Percentiles rank a stretch among this genome's conserved stretches.
These are phyloP conservation scores for Coprinopsis cinerea DNA, from an alignment of 768 basidiomycete genomes.

Conservation along the genomic window DNA sequence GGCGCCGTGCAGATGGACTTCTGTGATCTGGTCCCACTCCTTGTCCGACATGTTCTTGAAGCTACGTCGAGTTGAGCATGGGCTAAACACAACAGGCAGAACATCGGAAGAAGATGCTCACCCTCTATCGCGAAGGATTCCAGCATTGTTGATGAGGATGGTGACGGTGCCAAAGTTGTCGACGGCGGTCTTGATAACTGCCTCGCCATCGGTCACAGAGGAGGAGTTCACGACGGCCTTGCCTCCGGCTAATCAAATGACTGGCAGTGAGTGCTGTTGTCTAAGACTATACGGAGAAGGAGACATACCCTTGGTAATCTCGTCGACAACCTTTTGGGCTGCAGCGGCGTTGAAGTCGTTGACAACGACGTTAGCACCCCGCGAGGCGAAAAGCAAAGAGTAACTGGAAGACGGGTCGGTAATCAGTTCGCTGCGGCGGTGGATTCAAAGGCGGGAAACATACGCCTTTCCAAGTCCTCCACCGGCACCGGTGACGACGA, in stretches of 20 bases:
- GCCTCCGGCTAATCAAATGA: constrained; percentile 63
- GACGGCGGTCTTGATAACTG: constrained; percentile 82
- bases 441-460: too few species aligned
- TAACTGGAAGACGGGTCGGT: constrained; percentile 46
- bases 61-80: constrained; percentile 28
- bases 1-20: constrained; percentile 92
- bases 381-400: constrained; percentile 84
- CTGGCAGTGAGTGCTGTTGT: neutral
- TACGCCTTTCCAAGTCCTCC: constrained; percentile 91
- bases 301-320: constrained; percentile 70
- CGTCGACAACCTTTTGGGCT: constrained; percentile 88
- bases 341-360: constrained; percentile 89
- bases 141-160: constrained; percentile 96
- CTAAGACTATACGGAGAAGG: constrained; percentile 1
- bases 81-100: constrained; percentile 2
- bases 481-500: constrained; percentile 92
- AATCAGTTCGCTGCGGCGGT: too few species aligned
- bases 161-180: constrained; percentile 79
- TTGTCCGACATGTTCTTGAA: constrained; percentile 98
- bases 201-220: constrained; percentile 79
- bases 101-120: constrained; percentile 31
- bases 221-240: constrained; percentile 85
- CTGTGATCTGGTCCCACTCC: constrained; percentile 85
- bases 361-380: constrained; percentile 91
- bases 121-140: constrained; percentile 81